Percentiles rank a stretch among this genome's conserved stretches.
Conservation (phyloP, 1,284 basidiomycete species). For the Apiotrichum gamsii region DNA sequence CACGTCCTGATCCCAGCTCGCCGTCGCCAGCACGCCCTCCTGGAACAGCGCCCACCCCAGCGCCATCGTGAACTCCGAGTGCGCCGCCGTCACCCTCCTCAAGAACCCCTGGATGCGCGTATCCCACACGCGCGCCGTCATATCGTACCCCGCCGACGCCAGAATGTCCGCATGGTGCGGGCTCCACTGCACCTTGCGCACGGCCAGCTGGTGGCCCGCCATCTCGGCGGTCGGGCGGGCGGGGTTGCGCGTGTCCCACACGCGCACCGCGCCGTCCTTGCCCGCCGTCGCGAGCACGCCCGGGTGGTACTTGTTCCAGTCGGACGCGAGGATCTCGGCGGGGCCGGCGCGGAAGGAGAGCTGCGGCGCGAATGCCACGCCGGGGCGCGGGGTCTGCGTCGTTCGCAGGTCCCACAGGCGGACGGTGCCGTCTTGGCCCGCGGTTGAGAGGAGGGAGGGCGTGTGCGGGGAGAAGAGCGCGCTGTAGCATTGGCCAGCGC, state of each 20-base stretch:
- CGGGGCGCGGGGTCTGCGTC: neutral
- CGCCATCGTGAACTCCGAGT: conserved; percentile 92
- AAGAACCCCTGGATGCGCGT: conserved; percentile 16
- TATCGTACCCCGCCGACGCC: conserved; percentile 63
- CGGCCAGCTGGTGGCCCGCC: conserved; percentile 50
- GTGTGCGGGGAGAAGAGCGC: conserved; percentile 87
- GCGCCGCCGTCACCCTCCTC: conserved; percentile 59
- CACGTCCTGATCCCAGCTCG: conserved; percentile 81
- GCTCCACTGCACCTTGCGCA: conserved; percentile 49
- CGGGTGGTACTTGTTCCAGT: conserved; percentile 56
- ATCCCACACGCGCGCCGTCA: conserved; percentile 54
- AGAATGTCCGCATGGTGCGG: conserved; percentile 67
- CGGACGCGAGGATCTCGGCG: conserved; percentile 42
- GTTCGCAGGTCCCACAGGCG: conserved; percentile 63
- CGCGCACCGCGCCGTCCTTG: conserved; percentile 50
- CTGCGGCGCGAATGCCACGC: neutral
- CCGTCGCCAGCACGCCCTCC: conserved; percentile 74
- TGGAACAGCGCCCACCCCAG: conserved; percentile 78
- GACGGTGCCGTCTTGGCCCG: conserved; percentile 75
- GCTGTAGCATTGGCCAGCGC: conserved; percentile 62
- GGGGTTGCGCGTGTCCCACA: conserved; percentile 48
- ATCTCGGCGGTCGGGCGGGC: conserved; percentile 12
- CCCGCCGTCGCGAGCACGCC: conserved; percentile 50
- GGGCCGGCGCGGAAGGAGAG: conserved; percentile 7
- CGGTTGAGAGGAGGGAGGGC: conserved; percentile 70